Base-by-base conservation (phyloP, 169 alveolate genomes). In the Cryptosporidium sp. region DNA sequence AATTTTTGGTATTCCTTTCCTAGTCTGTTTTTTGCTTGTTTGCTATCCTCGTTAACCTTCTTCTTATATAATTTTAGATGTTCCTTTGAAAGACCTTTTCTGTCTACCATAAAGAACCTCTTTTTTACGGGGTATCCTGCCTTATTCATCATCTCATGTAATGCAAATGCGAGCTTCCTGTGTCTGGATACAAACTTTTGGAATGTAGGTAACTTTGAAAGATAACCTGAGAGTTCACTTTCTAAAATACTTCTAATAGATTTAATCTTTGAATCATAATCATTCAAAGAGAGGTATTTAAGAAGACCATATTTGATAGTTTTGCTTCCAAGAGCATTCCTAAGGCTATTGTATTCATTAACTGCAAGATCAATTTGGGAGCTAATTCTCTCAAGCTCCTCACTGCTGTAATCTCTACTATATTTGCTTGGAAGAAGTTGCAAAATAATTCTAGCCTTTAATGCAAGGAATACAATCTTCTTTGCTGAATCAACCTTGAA, bases 31-130 rank as follows among this genome's bases (percentile, higher is more conserved):
- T 37, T 80, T 42, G 51, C 35, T 60, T 37, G 44, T 29, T 39
- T 80, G 7, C 21, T 48, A 67, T 62, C 62, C 39, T 44, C 73
- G 39, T 61, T 80, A 7, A 65, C 39, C 35, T 65, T 62, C 80
- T 80, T 80, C 26, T 80, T 80, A 80, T 67, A 80, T 70, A 48
- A 44, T 60, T 35, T 80, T 18, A 45, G 61, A 31, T 80, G 89
- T 7, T 80, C 89, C 29, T 80, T 80, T 60, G 89, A 58, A 9
- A 80, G 68, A 18, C 89, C 89, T 31, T 80, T 80, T 42, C 89
- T 80, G n/a, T 80, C 89, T 6, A 80, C 29, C 75, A 80, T 80
- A 44, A 80, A 62, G 10, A 62, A 39, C 33, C 26, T 80, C 68
- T 80, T 80, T n/a, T 39, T 62, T 3, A 80, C 52, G 2, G 89